Base-by-base conservation (phyloP, 371 early-diverging fungal genomes). In the Nematocida displodere region DNA sequence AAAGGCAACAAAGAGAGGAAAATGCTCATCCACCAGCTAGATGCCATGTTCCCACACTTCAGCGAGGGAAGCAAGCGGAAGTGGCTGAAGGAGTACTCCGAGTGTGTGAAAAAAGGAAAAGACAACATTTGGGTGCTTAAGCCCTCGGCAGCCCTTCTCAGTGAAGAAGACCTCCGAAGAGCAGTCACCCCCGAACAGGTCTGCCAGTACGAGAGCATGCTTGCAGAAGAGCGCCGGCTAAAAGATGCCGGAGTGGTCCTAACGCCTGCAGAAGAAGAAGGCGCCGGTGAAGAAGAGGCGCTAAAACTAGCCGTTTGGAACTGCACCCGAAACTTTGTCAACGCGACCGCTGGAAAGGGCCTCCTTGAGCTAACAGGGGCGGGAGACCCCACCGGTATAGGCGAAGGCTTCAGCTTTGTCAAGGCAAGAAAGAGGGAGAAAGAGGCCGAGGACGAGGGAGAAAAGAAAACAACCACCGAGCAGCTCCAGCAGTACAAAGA, bases 131-230 rank as follows among this genome's bases (percentile, higher is more conserved):
- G 94, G 94, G 88, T 90, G 58, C 83, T 92, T 44, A 91, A 93
- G 80, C 87, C 86, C n/a, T 86, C 82, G n/a, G 85, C 88, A 11
- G 85, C 87, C 1, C 82, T 95, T 2, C 92, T 93, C 0, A 83
- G 81, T 49, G 97, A 99, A 82, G 94, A 97, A 61, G 93, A 94
- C 40, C 80, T 97, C 34, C 86, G 91, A 48, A 91, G 91, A 77
- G 86, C 94, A 82, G 88, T 95, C 0, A 93, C 94, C n/a, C 98
- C 98, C 7, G 97, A 99, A 81, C 92, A 91, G 88, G 86, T 95
- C 26, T 95, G 97, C 82, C 83, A 93, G 59, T 91, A 91, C 77
- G 94, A 99, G 82, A 91, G 92, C 80, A 96, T 93, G 90, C 82
- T 92, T 46, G 93, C 91, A 2, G 94, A 93, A 54, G 91, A 95